Evolutionary conservation across 202 grass and related monocot species (phyloP).

Genomic region (Cymbopogon flexuosus): DNA sequence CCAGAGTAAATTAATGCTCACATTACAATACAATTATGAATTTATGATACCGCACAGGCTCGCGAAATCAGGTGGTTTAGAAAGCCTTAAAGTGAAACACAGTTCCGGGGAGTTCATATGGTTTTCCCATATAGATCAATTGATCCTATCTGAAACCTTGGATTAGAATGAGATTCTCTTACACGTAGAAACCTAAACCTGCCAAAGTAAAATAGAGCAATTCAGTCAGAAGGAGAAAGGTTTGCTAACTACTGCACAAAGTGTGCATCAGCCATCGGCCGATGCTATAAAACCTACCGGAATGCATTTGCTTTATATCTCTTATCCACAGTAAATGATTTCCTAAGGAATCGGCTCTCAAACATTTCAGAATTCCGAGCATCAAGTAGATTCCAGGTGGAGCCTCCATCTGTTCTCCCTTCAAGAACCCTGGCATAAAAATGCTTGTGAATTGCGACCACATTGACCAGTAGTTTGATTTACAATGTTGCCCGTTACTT

Average conservation of each 20-base stretch:
- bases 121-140: slow-evolving; percentile 69
- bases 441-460: background rate
- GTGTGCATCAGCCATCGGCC: background rate
- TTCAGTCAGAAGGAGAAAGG: background rate
- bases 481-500: background rate
- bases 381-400: slow-evolving; percentile 67
- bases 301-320: slow-evolving; percentile 47
- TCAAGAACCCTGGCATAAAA: slow-evolving; percentile 66
- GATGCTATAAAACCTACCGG: slow-evolving; percentile 46
- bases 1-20: too few species aligned
- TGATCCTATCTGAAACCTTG: slow-evolving; percentile 91
- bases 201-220: slow-evolving; percentile 17
- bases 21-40: too few species aligned
- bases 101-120: slow-evolving; percentile 8
- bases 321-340: slow-evolving; percentile 56
- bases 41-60: too few species aligned
- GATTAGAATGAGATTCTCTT: slow-evolving; percentile 53
- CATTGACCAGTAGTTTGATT: background rate
- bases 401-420: slow-evolving; percentile 63
- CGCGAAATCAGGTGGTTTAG: too few species aligned
- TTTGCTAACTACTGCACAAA: background rate
- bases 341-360: slow-evolving; percentile 59
- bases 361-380: slow-evolving; percentile 57
- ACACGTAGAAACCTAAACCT: slow-evolving; percentile 63
- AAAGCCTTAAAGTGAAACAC: background rate